Evolutionary conservation across 345 rosid species (phyloP).

Genomic region (Hypericum androsaemum): DNA sequence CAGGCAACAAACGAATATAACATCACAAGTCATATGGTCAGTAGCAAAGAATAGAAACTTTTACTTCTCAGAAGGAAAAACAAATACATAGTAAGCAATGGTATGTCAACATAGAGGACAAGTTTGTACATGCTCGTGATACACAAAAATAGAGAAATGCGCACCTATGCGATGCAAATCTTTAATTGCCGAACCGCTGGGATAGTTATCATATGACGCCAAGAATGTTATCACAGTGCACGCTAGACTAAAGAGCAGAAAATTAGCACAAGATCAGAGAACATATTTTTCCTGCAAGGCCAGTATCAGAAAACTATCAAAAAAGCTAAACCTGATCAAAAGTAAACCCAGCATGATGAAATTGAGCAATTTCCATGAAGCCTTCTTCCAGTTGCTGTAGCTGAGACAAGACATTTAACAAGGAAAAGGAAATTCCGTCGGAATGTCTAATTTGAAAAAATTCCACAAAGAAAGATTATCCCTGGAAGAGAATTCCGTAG

Average conservation of each 20-base stretch:
- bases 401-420: slow-evolving; percentile 23
- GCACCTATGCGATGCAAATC: slow-evolving; percentile 68
- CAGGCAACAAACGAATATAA: too few species aligned
- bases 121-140: neutral
- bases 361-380: slow-evolving; percentile 62
- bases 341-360: slow-evolving; percentile 49
- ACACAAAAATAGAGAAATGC: slow-evolving; percentile 21
- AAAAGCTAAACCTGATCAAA: slow-evolving; percentile 50
- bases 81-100: neutral
- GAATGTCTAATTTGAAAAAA: too few species aligned
- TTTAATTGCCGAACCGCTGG: slow-evolving; percentile 78
- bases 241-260: slow-evolving; percentile 66
- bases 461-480: too few species aligned
- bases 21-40: too few species aligned
- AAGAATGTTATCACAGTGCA: slow-evolving; percentile 57
- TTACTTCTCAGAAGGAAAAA: too few species aligned
- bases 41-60: too few species aligned
- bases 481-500: too few species aligned
- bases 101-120: slow-evolving; percentile 5
- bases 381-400: slow-evolving; percentile 77
- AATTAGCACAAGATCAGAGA: slow-evolving; percentile 15
- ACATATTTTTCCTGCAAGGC: neutral
- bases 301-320: slow-evolving; percentile 7
- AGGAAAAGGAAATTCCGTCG: too few species aligned
- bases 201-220: slow-evolving; percentile 89